Evolutionary conservation across 2,329 filamentous ascomycete species (phyloP).

Genomic region (Fusarium tupiense): DNA sequence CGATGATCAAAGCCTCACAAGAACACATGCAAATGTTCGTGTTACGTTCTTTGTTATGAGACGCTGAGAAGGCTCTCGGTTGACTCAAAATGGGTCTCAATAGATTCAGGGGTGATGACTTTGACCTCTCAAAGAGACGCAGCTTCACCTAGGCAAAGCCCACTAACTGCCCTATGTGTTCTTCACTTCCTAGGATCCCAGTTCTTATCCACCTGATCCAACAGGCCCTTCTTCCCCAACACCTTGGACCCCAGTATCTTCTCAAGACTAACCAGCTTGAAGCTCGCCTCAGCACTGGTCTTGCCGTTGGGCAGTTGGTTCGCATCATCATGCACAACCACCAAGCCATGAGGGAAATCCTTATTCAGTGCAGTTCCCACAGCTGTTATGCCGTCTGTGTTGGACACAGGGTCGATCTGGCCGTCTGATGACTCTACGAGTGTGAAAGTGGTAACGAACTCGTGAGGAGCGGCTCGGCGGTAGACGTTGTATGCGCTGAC

Average conservation of each 20-base stretch:
- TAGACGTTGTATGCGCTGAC: slow-evolving; percentile 64
- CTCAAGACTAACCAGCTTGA: slow-evolving; percentile 58
- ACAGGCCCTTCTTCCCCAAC: slow-evolving; percentile 41
- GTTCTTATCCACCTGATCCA: slow-evolving; percentile 49
- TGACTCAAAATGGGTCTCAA: slow-evolving; percentile 8
- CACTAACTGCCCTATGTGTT: not conserved
- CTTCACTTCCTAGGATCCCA: slow-evolving; percentile 52
- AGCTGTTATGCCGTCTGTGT: slow-evolving; percentile 62
- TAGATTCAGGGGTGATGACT: not conserved
- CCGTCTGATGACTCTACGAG: slow-evolving; percentile 54
- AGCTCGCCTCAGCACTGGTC: slow-evolving; percentile 58
- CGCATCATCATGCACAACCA: slow-evolving; percentile 64
- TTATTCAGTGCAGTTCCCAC: slow-evolving; percentile 55
- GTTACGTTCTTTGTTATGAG: not conserved
- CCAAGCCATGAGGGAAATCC: slow-evolving; percentile 55
- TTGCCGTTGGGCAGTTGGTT: slow-evolving; percentile 59
- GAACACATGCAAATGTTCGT: not conserved
- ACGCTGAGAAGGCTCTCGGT: not conserved
- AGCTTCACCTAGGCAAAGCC: not conserved
- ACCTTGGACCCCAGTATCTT: slow-evolving; percentile 49
- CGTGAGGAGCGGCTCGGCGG: slow-evolving; percentile 58
- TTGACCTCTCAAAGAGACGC: not conserved
- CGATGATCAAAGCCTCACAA: not conserved
- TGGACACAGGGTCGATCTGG: slow-evolving; percentile 60
- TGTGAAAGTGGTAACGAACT: slow-evolving; percentile 60